phyloP scores from a whole-genome alignment of 495 filamentous ascomycete species.

The Penicillium psychrofluorescens region DNA sequence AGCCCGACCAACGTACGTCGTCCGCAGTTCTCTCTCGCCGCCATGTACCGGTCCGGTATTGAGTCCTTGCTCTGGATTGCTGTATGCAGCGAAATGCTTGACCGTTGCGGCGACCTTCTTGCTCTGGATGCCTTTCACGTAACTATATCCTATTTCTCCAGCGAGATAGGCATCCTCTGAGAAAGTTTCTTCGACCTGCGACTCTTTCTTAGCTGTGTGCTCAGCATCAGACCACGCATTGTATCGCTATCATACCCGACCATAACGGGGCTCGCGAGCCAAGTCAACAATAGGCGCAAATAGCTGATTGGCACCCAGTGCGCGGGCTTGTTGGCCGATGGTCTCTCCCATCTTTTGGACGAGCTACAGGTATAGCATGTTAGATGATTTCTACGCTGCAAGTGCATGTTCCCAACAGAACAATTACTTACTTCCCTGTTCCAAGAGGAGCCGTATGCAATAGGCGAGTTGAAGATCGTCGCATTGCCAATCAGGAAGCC shows the following conservation, averaged over 20 bases:
- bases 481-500: slow-evolving; percentile 64
- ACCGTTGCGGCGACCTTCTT: slow-evolving; percentile 58
- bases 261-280: slow-evolving; percentile 59
- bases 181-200: slow-evolving; percentile 58
- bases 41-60: slow-evolving; percentile 65
- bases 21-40: slow-evolving; percentile 58
- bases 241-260: slow-evolving; percentile 30
- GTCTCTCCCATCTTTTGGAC: slow-evolving; percentile 53
- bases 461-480: slow-evolving; percentile 67
- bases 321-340: slow-evolving; percentile 53
- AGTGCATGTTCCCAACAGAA: no score
- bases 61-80: slow-evolving; percentile 58
- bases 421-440: slow-evolving; percentile 36
- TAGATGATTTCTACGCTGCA: background rate
- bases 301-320: slow-evolving; percentile 60
- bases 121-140: slow-evolving; percentile 54
- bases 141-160: slow-evolving; percentile 54
- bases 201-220: background rate
- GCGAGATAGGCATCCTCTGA: slow-evolving; percentile 58
- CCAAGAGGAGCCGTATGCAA: slow-evolving; percentile 60
- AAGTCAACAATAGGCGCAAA: slow-evolving; percentile 63
- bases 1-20: slow-evolving; percentile 32
- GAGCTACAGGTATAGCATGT: slow-evolving; percentile 18
- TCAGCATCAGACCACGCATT: no score
- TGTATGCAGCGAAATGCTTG: slow-evolving; percentile 64